Conservation (phyloP, 2,329 filamentous ascomycete genomes). For the Rhytidhysteron rufulum region DNA sequence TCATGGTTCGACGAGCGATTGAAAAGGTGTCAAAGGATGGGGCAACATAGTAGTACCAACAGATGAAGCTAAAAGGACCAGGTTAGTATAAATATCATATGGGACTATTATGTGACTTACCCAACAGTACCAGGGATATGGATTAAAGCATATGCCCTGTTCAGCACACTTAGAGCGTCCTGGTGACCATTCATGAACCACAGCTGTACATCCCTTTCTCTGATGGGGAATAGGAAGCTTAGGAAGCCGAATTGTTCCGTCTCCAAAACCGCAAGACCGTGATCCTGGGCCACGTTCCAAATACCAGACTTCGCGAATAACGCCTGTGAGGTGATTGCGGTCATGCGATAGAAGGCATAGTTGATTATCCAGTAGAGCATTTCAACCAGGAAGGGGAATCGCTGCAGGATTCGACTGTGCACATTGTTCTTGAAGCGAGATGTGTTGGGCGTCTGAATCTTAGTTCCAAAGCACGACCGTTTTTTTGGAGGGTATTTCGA, state of each 20-base stretch:
- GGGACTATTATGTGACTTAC: too few relatives aligned
- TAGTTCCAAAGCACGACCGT: constrained; percentile 49
- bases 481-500: constrained; percentile 46
- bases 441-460: constrained; percentile 55
- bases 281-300: constrained; percentile 54
- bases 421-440: constrained; percentile 58
- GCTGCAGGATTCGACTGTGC: constrained; percentile 62
- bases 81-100: too few relatives aligned
- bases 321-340: constrained; percentile 49
- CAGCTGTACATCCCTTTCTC: constrained; percentile 51
- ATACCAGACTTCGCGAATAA: constrained; percentile 52
- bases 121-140: constrained; percentile 60
- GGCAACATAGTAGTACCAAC: constrained; percentile 61
- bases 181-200: constrained; percentile 56
- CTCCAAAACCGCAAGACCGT: constrained; percentile 53
- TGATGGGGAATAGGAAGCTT: constrained; percentile 51
- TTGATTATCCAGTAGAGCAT: constrained; percentile 73
- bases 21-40: constrained; percentile 46
- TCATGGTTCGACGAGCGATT: constrained; percentile 43
- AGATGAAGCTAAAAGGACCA: constrained; percentile 56
- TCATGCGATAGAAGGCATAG: constrained; percentile 61
- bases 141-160: constrained; percentile 57
- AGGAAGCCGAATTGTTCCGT: constrained; percentile 51
- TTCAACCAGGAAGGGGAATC: constrained; percentile 66
- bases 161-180: constrained; percentile 52